Evolutionary conservation across 768 basidiomycete genomes (phyloP).

Genomic region (Crepidotus variabilis): DNA sequence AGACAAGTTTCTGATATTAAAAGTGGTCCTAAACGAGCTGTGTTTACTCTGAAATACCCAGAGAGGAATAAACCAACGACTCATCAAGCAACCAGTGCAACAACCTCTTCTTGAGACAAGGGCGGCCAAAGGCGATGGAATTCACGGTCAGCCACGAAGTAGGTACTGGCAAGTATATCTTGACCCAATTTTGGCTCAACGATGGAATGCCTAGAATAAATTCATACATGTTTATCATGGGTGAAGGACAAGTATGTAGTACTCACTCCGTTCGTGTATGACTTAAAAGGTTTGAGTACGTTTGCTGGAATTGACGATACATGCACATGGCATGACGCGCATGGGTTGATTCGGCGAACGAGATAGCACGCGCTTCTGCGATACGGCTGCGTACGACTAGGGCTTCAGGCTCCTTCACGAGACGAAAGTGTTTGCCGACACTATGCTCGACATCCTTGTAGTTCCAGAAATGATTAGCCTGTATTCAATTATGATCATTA

Average conservation of each 20-base stretch:
- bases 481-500: neutral
- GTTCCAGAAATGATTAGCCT: neutral
- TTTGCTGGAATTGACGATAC: neutral
- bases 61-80: no score
- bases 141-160: neutral
- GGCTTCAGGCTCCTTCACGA: neutral
- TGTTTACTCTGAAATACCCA: no score
- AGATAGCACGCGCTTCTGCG: neutral
- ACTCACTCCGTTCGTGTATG: neutral
- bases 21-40: no score
- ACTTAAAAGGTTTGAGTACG: neutral
- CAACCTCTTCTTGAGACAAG: constrained; percentile 4
- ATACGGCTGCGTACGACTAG: neutral
- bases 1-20: no score
- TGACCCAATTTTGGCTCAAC: neutral
- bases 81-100: neutral
- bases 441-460: neutral
- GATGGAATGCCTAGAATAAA: neutral
- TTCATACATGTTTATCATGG: neutral
- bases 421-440: no score
- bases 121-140: constrained; percentile 1
- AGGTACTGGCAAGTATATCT: neutral
- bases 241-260: neutral
- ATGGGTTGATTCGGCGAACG: no score
- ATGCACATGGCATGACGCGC: neutral